phyloP scores from a whole-genome alignment of 1,284 basidiomycete genomes.

The Cutaneotrichosporon sp. region DNA sequence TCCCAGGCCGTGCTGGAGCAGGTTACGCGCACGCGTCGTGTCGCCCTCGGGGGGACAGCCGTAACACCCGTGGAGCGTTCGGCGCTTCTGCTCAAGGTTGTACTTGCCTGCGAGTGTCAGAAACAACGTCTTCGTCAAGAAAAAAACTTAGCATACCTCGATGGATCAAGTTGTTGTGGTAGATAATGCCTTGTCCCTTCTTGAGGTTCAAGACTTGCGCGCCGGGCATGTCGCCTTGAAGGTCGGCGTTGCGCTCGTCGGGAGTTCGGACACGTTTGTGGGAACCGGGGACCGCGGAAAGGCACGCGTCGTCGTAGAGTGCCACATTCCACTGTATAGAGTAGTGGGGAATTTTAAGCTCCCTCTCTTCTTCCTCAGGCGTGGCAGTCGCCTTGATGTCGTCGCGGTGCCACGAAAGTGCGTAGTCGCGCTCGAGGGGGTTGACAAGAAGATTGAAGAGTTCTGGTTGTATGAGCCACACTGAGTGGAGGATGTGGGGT shows the following conservation, averaged over 20 bases:
- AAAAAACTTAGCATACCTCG: not conserved
- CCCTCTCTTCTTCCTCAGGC: slow-evolving; percentile 59
- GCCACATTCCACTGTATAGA: slow-evolving; percentile 83
- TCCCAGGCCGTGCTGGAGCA: slow-evolving; percentile 69
- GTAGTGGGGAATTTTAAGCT: slow-evolving; percentile 60
- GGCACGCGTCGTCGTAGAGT: slow-evolving; percentile 66
- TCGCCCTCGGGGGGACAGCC: slow-evolving; percentile 60
- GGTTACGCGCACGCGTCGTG: slow-evolving; percentile 61
- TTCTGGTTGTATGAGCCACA: slow-evolving; percentile 54
- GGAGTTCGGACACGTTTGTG: slow-evolving; percentile 59
- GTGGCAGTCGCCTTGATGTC: slow-evolving; percentile 63
- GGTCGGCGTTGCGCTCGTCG: slow-evolving; percentile 58
- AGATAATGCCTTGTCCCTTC: slow-evolving; percentile 71
- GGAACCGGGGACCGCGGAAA: slow-evolving; percentile 67
- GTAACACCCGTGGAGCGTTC: slow-evolving; percentile 69
- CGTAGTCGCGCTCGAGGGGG: slow-evolving; percentile 62
- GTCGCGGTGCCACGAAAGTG: slow-evolving; percentile 76
- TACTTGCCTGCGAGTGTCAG: slow-evolving; percentile 48
- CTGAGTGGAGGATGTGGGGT: not conserved
- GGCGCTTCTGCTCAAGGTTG: slow-evolving; percentile 54
- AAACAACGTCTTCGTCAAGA: too few relatives aligned
- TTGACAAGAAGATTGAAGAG: slow-evolving; percentile 75
- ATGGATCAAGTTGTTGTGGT: slow-evolving; percentile 64
- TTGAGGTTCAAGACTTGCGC: slow-evolving; percentile 58
- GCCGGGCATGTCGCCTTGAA: slow-evolving; percentile 66